Conservation (phyloP, 2,329 filamentous ascomycete genomes). For the Emericellopsis cladophorae region DNA sequence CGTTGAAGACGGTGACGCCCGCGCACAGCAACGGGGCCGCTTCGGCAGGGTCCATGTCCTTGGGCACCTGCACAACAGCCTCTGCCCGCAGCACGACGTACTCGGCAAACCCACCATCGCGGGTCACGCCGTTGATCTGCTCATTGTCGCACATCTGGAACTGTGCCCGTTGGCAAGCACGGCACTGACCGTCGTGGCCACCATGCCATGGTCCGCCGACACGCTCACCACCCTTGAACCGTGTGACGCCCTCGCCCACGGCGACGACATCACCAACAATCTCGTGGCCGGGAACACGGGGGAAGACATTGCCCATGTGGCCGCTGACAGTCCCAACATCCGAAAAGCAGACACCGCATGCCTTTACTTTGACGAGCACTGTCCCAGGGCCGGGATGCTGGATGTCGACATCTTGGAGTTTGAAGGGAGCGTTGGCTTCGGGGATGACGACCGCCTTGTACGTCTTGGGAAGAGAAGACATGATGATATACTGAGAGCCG, state of each 20-base stretch:
- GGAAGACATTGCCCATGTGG: slow-evolving; percentile 41
- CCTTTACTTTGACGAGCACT: slow-evolving; percentile 58
- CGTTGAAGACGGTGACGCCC: slow-evolving; percentile 51
- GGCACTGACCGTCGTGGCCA: slow-evolving; percentile 49
- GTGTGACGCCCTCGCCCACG: slow-evolving; percentile 40
- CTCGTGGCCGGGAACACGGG: slow-evolving; percentile 58
- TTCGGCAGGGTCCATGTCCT: slow-evolving; percentile 35
- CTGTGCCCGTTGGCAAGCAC: slow-evolving; percentile 45
- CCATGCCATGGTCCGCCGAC: slow-evolving; percentile 39
- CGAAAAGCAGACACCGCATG: slow-evolving; percentile 60
- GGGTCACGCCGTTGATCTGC: slow-evolving; percentile 50
- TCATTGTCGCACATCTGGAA: slow-evolving; percentile 58
- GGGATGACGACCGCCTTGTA: slow-evolving; percentile 55
- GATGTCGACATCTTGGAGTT: slow-evolving; percentile 46
- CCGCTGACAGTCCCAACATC: slow-evolving; percentile 38
- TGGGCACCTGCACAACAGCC: slow-evolving; percentile 43
- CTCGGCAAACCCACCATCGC: slow-evolving; percentile 56
- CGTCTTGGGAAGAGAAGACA: slow-evolving; percentile 42
- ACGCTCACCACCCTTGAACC: slow-evolving; percentile 50
- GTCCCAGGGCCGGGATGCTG: slow-evolving; percentile 41
- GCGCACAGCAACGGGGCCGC: slow-evolving; percentile 51
- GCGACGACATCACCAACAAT: slow-evolving; percentile 42
- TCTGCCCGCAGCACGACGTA: slow-evolving; percentile 49
- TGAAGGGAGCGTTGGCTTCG: slow-evolving; percentile 34
- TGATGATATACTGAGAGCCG: slow-evolving; percentile 3